Base-by-base conservation (phyloP, 352 stramenopile genomes). In the Phytophthora pinifolia region DNA sequence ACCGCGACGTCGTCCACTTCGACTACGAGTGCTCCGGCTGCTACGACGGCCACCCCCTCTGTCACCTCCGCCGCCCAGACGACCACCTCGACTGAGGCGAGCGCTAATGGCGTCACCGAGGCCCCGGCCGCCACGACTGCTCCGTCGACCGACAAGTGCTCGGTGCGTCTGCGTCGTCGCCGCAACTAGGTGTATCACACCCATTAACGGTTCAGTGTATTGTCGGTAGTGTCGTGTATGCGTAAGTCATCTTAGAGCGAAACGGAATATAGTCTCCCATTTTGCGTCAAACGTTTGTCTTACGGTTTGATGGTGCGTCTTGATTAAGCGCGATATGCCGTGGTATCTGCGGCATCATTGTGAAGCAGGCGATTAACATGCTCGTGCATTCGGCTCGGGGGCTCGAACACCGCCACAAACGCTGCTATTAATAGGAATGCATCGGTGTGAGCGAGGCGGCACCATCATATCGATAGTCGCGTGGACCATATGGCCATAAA, bases 141-240 rank as follows among this genome's bases (percentile, higher is more conserved):
- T 30, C 32, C 61, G 13, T 41, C 49, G 12, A 42, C 30, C 22
- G 62, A 67, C 38, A 73, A 76, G 67, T 76, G 67, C 47, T 61
- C 55, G 33, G 59, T 61, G 20, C 64, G 64, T 56, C 63, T 61
- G 20, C 64, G 64, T 56, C 63, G 64, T 45, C 67, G 59, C 22
- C 62, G 59, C 31, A 31, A 61, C 18, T 72, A 67, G 60, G 33
- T 58, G 38, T 48, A 10, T 27, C 48, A 37, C 25, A 8, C 17
- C 3, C 32, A 41, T 6, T n/a, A 46, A 18, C 10, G 13, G 31
- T 49, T 36, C 15, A 46, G 39, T 64, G 51, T 59, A 38, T 56
- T 34, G 22, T 34, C 52, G 54, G 43, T 48, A 45, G 32, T 58
- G 46, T 54, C 34, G 43, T 61, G 25, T 67, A 61, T 60, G 29